Conservation (phyloP, 768 basidiomycete genomes). For the Lanmaoa rubissima region DNA sequence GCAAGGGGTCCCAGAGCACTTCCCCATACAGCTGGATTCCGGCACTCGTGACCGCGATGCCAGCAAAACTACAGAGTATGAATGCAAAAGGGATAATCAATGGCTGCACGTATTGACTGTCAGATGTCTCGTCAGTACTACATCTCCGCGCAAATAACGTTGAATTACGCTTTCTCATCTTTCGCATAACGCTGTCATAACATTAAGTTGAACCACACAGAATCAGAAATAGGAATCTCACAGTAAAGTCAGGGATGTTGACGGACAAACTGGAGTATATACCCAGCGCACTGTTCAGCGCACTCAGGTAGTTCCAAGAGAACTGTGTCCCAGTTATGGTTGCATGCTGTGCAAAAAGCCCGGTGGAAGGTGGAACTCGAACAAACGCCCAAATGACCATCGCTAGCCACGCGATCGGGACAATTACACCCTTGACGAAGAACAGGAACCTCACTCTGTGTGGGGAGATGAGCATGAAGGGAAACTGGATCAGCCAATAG, state of each 20-base stretch:
- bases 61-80: slow-evolving; percentile 73
- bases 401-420: slow-evolving; percentile 62
- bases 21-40: slow-evolving; percentile 56
- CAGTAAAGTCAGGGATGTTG: slow-evolving; percentile 86
- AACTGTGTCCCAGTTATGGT: slow-evolving; percentile 45
- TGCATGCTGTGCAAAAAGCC: slow-evolving; percentile 54
- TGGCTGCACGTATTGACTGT: slow-evolving; percentile 71
- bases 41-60: slow-evolving; percentile 78
- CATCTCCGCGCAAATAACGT: not conserved
- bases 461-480: slow-evolving; percentile 74
- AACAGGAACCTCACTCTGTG: slow-evolving; percentile 78
- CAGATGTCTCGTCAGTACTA: slow-evolving; percentile 4
- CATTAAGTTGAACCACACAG: not conserved
- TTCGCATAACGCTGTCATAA: slow-evolving; percentile 63
- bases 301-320: slow-evolving; percentile 78
- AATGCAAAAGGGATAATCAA: slow-evolving; percentile 76
- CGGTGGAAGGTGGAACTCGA: slow-evolving; percentile 58
- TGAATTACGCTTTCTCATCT: slow-evolving; percentile 40
- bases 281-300: slow-evolving; percentile 75
- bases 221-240: slow-evolving; percentile 12
- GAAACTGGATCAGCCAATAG: slow-evolving; percentile 76
- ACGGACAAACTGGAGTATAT: slow-evolving; percentile 70
- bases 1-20: slow-evolving; percentile 59
- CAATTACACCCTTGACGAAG: slow-evolving; percentile 62
- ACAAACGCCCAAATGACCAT: slow-evolving; percentile 82